Evolutionary conservation across 352 stramenopile genomes (phyloP), one percentile per base, ranked within the genome.

Genomic region (Phytopythium kandeliae): DNA sequence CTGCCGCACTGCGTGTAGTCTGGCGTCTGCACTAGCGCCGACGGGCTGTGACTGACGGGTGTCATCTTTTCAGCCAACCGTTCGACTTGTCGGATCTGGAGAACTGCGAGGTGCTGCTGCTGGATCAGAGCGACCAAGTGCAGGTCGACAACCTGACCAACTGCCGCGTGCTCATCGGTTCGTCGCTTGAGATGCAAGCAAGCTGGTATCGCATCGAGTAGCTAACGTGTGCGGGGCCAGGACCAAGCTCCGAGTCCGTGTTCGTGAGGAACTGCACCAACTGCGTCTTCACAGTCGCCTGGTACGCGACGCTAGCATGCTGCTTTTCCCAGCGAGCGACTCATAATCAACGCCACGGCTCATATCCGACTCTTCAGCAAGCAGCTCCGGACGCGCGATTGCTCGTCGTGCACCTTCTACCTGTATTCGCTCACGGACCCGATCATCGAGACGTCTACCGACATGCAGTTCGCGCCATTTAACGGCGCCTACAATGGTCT

Each of bases 251-350:
- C 38, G 86, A 95, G 69, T 92, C 78, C 4, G 85, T 96, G 24
- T 97, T 97, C 57, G 69, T 97, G 26, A 65, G 90, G 24, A 94
- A 96, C 60, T 96, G 87, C 66, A 76, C 60, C 34, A 91, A 97
- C 64, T 97, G 86, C 59, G 65, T 82, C 21, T 94, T 97, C 50
- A 96, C 78, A 0, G 69, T 97, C 30, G 86, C 86, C 0, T 96
- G 85, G 80, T 91, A 66, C 17, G 30, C 2, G 17, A n/a, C 48
- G 19, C 5, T 8, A 47, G 22, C 15, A 28, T 62, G 15, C 7
- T 15, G 34, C n/a, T 33, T 42, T 40, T 51, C 17, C 13, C 24
- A 12, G 3, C 12, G 40, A 8, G 17, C 12, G 22, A 21, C 40
- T 46, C 40, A 46, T 13, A 9, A n/a, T n/a, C n/a, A 17, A 41